Evolutionary conservation across 306 rosid genomes (phyloP), one percentile per base, ranked within the genome.

Genomic region (Alnus rubra): DNA sequence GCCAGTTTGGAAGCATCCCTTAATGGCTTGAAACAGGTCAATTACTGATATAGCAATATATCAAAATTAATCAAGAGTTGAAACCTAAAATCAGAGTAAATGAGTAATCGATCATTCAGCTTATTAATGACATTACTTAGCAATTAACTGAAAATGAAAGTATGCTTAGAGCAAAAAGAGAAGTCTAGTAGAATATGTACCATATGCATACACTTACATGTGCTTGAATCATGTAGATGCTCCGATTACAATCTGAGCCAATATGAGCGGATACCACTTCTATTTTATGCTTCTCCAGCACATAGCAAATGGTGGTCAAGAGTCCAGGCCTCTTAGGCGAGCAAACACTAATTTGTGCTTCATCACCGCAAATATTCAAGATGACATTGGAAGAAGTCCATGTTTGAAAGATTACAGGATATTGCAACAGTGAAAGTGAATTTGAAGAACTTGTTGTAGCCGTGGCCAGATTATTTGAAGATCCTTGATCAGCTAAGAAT

Each of bases 261-360:
- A 91, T 49, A 73, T 84, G 89, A 67, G 95, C 89, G 19, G 89
- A 84, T 1, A 86, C 31, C 45, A 92, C 79, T 3, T 82, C 79
- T 7, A 92, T 81, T 18, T 73, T 75, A 76, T 92, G 44, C 83
- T 88, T 94, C 15, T 92, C 87, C 13, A 94, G 7, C 54, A 91
- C 85, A 64, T 52, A 82, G 89, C 87, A 88, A 2, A 95, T 84
- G 49, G 75, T 23, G 39, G 90, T 6, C 53, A 90, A 74, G 31
- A 90, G 69, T 0, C 95, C 86, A 0, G 77, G 65, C 73, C 87
- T 91, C 86, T 73, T 90, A 16, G 78, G 49, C 0, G 87, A 28
- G 58, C 86, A 92, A 2, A 92, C 80, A 75, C 80, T 70, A 54
- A 89, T 85, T 9, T 92, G 93, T n/a, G 98, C 98, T n/a, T 83